These are phyloP conservation scores for Akanthomyces uredinophilus DNA, from an alignment of 2,329 filamentous ascomycete species.

Conservation along the genomic window DNA sequence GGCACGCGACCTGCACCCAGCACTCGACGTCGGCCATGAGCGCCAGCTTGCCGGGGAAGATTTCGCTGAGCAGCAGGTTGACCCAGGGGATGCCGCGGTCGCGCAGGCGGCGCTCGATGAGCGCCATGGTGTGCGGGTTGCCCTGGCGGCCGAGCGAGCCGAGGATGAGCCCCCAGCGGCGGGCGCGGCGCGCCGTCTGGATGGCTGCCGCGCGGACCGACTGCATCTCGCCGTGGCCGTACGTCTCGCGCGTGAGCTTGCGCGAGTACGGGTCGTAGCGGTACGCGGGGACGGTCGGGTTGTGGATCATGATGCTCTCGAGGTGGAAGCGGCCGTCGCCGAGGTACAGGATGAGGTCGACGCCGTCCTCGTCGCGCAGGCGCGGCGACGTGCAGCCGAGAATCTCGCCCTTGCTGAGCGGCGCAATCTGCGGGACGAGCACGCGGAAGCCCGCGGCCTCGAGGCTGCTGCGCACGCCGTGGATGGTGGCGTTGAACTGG, in stretches of 20 bases:
- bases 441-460: constrained; percentile 81
- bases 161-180: constrained; percentile 92
- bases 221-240: constrained; percentile 89
- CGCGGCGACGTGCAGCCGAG: constrained; percentile 92
- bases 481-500: constrained; percentile 96
- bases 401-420: constrained; percentile 86
- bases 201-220: constrained; percentile 74
- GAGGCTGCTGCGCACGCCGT: constrained; percentile 72
- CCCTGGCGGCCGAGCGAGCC: constrained; percentile 90
- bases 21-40: constrained; percentile 93
- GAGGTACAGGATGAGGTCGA: constrained; percentile 81
- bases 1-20: constrained; percentile 98
- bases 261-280: constrained; percentile 95
- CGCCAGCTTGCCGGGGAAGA: constrained; percentile 91
- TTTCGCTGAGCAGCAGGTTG: constrained; percentile 85
- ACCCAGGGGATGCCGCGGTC: constrained; percentile 72
- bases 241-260: constrained; percentile 83
- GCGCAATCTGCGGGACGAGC: constrained; percentile 85
- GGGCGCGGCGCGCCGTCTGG: constrained; percentile 64
- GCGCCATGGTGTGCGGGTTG: constrained; percentile 83
- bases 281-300: constrained; percentile 84
- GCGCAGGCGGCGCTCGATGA: constrained; percentile 75
- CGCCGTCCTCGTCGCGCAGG: constrained; percentile 50
- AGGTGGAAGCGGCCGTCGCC: constrained; percentile 94
- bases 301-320: constrained; percentile 98